Percentiles rank a stretch among this genome's conserved stretches.
These are phyloP conservation scores for Neonectria punicea DNA, from an alignment of 2,329 filamentous ascomycete species.

Conservation along the genomic window DNA sequence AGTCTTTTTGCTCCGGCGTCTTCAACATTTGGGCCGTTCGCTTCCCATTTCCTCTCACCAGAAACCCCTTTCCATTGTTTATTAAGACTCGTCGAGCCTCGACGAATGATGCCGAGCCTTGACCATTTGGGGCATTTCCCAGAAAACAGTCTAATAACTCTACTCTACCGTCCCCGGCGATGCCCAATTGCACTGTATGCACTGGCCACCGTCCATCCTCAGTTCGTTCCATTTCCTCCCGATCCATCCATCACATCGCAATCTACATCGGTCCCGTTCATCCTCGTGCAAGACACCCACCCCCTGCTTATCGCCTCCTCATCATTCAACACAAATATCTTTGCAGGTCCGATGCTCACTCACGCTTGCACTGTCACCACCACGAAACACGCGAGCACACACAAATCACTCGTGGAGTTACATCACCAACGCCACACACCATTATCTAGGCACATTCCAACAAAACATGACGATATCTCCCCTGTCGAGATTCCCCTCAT, in stretches of 20 bases:
- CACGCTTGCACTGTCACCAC: neutral
- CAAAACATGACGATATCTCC: neutral
- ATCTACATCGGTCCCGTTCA: slow-evolving; percentile 7
- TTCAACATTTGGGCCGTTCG: neutral
- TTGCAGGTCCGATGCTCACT: neutral
- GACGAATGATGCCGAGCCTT: neutral
- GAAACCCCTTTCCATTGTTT: slow-evolving; percentile 22
- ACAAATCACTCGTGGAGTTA: neutral
- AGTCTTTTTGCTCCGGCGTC: neutral
- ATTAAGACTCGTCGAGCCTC: slow-evolving; percentile 1
- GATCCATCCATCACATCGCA: slow-evolving; percentile 14
- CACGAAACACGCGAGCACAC: neutral
- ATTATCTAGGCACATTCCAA: neutral
- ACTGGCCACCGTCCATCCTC: slow-evolving; percentile 4
- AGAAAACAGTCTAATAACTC: slow-evolving; percentile 4
- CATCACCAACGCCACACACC: neutral
- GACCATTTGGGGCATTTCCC: neutral
- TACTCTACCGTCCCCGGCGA: neutral
- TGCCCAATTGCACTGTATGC: neutral
- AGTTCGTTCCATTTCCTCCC: neutral
- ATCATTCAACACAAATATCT: slow-evolving; percentile 21
- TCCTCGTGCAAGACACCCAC: neutral
- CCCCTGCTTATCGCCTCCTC: slow-evolving; percentile 19
- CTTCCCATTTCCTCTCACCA: neutral
- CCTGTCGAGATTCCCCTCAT: neutral